Conservation (phyloP, 345 rosid genomes). For the Brassica nigra region DNA sequence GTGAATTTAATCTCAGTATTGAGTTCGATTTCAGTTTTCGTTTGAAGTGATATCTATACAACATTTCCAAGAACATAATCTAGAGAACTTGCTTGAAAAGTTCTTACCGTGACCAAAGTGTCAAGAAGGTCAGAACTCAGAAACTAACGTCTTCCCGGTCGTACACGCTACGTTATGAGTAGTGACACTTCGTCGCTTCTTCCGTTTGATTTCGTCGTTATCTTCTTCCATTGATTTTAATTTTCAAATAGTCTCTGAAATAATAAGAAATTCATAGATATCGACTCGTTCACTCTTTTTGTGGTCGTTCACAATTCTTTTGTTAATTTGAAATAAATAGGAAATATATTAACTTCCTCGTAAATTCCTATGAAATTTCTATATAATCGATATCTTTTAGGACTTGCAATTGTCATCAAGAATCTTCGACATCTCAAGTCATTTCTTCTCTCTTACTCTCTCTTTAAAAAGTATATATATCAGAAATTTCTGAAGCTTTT, state of each 20-base stretch:
- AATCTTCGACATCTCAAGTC: neutral
- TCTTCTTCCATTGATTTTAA: neutral
- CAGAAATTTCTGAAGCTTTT: constrained; percentile 14
- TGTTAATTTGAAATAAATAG: neutral
- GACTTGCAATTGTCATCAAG: constrained; percentile 23
- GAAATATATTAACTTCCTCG: neutral
- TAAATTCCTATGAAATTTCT: neutral
- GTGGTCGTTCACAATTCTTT: neutral
- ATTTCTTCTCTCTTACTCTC: neutral
- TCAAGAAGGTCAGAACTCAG: constrained; percentile 17
- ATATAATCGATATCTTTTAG: neutral
- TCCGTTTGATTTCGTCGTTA: neutral
- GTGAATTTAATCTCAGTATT: neutral
- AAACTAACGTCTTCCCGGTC: neutral
- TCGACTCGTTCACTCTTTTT: constrained; percentile 2
- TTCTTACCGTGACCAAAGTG: neutral
- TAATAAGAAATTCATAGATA: neutral
- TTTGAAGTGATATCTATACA: neutral
- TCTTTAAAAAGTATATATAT: neutral
- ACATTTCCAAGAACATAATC: neutral
- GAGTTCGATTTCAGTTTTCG: neutral
- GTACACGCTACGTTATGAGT: constrained; percentile 5
- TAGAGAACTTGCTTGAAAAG: constrained; percentile 25
- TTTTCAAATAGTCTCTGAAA: neutral
- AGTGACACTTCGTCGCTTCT: neutral